Evolutionary conservation across 805 yeast genomes (phyloP).

Genomic region (Candida alai): DNA sequence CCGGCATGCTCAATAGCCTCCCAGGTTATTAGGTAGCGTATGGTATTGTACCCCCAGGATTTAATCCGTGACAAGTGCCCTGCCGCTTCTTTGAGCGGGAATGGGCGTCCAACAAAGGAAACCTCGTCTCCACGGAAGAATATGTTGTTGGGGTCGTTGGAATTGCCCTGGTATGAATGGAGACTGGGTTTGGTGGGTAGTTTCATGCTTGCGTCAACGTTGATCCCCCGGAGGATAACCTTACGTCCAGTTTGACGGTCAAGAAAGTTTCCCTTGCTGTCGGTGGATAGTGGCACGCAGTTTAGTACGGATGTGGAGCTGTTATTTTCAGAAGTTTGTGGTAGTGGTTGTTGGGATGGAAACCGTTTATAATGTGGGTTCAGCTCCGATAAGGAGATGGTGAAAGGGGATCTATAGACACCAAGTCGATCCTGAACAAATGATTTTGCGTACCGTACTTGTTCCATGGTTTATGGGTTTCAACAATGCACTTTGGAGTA

Average conservation of each 20-base stretch:
- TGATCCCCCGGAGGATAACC: constrained; percentile 73
- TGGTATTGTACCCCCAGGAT: constrained; percentile 75
- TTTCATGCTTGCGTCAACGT: constrained; percentile 72
- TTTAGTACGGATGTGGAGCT: constrained; percentile 12
- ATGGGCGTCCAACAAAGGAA: constrained; percentile 81
- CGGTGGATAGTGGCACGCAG: constrained; percentile 19
- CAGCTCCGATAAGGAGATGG: constrained; percentile 26
- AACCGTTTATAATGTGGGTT: constrained; percentile 22
- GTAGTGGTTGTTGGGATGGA: constrained; percentile 16
- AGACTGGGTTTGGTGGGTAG: constrained; percentile 57
- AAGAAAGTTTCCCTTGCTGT: constrained; percentile 52
- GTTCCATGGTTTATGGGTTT: too few species aligned
- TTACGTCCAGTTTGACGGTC: constrained; percentile 50
- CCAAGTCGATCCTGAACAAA: too few species aligned
- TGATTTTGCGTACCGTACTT: too few species aligned
- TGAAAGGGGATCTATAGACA: too few species aligned
- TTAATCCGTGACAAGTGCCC: constrained; percentile 67
- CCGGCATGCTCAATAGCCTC: constrained; percentile 89
- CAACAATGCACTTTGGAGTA: too few species aligned
- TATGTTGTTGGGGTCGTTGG: constrained; percentile 33
- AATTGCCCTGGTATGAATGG: constrained; percentile 38
- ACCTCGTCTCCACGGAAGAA: constrained; percentile 72
- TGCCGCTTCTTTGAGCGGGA: constrained; percentile 69
- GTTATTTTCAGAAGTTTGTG: constrained; percentile 6
- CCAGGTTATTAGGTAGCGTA: constrained; percentile 81